A percentile compares a stretch with the other conserved stretches of the same genome.
Evolutionary conservation across 129 eudicot genomes (phyloP).

Genomic region (Arctium minus): DNA sequence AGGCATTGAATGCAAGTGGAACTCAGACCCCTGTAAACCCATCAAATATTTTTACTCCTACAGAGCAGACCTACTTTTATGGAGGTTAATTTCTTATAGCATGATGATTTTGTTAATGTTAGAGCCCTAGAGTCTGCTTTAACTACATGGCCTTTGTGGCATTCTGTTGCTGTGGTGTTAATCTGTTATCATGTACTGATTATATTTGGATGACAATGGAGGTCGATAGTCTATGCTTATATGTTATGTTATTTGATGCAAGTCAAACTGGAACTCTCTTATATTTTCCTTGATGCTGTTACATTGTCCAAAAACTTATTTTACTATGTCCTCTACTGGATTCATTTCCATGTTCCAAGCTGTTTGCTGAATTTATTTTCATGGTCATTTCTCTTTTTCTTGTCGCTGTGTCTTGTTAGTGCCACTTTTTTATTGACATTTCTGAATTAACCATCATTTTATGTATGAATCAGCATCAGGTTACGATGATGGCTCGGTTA

Average conservation of each 20-base stretch:
- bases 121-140: neutral
- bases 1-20: constrained; percentile 48
- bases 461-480: constrained; percentile 38
- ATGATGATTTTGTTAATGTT: neutral
- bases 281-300: neutral
- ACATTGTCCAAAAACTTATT: neutral
- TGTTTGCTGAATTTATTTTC: neutral
- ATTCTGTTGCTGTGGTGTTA: neutral
- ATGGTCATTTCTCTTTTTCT: neutral
- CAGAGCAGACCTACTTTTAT: constrained; percentile 63
- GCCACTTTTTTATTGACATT: neutral
- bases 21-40: constrained; percentile 40
- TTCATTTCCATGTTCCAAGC: neutral
- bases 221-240: neutral
- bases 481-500: constrained; percentile 62
- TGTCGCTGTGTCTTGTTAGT: neutral
- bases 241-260: neutral
- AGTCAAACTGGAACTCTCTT: neutral
- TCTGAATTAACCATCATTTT: constrained; percentile 5
- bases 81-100: constrained; percentile 53
- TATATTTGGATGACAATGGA: too few species aligned
- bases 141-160: neutral
- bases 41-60: constrained; percentile 44
- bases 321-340: neutral
- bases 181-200: neutral